A percentile compares a stretch with the other conserved stretches of the same genome.
These are phyloP conservation scores for Clavulina sp. DNA, from an alignment of 768 basidiomycete genomes.

Conservation along the genomic window DNA sequence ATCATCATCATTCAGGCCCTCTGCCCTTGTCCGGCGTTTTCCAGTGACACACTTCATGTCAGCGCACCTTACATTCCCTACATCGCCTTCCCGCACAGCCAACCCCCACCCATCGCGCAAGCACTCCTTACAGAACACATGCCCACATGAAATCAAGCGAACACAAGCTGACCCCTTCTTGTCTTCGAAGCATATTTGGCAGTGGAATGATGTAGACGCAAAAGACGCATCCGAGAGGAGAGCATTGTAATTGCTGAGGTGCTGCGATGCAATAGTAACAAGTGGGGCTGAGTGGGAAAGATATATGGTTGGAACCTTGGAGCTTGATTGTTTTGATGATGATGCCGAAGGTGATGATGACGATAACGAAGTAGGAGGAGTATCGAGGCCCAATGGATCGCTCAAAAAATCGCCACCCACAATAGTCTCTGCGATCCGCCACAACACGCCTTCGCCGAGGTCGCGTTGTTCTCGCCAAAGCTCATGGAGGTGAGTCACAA, in stretches of 20 bases:
- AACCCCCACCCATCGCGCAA: slow-evolving; percentile 67
- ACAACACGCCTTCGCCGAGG: slow-evolving; percentile 37
- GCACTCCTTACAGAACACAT: slow-evolving; percentile 74
- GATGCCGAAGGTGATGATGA: too few relatives aligned
- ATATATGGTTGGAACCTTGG: too few relatives aligned
- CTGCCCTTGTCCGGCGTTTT: too few relatives aligned
- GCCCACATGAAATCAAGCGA: slow-evolving; percentile 43
- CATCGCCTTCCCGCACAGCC: slow-evolving; percentile 63
- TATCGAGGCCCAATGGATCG: slow-evolving; percentile 14
- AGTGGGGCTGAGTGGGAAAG: slow-evolving; percentile 39
- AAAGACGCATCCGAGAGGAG: slow-evolving; percentile 36
- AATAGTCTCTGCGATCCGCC: slow-evolving; percentile 55
- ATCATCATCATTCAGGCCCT: neutral
- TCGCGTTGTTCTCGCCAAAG: slow-evolving; percentile 37
- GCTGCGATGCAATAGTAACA: slow-evolving; percentile 11
- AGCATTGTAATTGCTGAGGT: slow-evolving; percentile 33
- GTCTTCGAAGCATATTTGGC: slow-evolving; percentile 57
- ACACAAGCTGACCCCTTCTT: slow-evolving; percentile 63
- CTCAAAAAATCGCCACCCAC: slow-evolving; percentile 41
- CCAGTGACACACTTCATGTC: slow-evolving; percentile 62
- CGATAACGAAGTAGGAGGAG: slow-evolving; percentile 14
- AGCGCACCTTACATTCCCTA: slow-evolving; percentile 63
- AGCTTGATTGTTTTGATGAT: too few relatives aligned
- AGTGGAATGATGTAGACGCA: slow-evolving; percentile 44
- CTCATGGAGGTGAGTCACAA: slow-evolving; percentile 27